Conservation (phyloP, 805 yeast genomes). For the Suhomyces tanzawaensis region DNA sequence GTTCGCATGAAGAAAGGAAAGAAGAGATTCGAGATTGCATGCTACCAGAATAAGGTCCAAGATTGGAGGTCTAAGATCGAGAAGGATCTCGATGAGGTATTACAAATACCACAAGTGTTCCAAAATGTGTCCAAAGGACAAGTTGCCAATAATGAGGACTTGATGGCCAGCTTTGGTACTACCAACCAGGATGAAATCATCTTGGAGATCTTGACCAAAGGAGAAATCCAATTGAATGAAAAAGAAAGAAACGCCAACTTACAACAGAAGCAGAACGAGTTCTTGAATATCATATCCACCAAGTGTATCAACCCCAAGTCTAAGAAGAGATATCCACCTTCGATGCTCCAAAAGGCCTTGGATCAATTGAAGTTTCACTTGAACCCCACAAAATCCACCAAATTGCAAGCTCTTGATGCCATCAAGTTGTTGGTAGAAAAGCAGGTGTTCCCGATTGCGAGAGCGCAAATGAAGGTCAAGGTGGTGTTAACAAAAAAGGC, state of each 20-base stretch:
- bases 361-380: constrained; percentile 76
- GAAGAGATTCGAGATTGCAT: constrained; percentile 90
- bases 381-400: constrained; percentile 70
- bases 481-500: constrained; percentile 57
- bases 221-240: constrained; percentile 92
- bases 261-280: constrained; percentile 74
- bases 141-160: constrained; percentile 84
- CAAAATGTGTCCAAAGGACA: constrained; percentile 91
- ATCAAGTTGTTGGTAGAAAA: constrained; percentile 70
- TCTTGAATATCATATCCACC: constrained; percentile 77
- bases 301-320: constrained; percentile 90
- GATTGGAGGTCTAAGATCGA: constrained; percentile 89
- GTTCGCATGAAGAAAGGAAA: constrained; percentile 90
- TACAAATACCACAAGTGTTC: constrained; percentile 95
- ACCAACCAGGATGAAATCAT: constrained; percentile 74
- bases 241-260: constrained; percentile 81
- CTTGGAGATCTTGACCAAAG: constrained; percentile 78
- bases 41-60: constrained; percentile 95
- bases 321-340: constrained; percentile 88
- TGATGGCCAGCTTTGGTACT: constrained; percentile 69
- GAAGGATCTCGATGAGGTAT: constrained; percentile 90
- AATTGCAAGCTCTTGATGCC: constrained; percentile 88
- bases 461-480: constrained; percentile 90
- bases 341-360: constrained; percentile 87
- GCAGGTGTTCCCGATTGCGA: constrained; percentile 87